Evolutionary conservation across 768 basidiomycete species (phyloP).

Genomic region (Tulasnella sp.): DNA sequence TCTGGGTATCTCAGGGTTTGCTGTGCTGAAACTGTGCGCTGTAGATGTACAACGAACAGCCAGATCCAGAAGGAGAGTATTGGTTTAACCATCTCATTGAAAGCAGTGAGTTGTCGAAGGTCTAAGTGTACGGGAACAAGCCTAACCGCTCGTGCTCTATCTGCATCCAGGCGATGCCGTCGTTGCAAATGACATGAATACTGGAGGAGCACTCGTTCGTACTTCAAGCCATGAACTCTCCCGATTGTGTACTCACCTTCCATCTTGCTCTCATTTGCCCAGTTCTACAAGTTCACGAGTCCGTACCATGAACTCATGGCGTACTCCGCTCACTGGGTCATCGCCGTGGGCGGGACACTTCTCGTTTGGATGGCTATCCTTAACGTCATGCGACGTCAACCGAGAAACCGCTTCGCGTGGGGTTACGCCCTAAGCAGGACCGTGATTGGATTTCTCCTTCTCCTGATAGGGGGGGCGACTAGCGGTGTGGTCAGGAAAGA

Average conservation of each 20-base stretch:
- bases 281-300: neutral
- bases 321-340: neutral
- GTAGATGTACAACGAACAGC: neutral
- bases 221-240: neutral
- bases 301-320: neutral
- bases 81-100: neutral
- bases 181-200: neutral
- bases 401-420: neutral
- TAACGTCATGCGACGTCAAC: neutral
- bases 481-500: neutral
- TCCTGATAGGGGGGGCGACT: neutral
- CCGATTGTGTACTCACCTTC: neutral
- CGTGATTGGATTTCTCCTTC: neutral
- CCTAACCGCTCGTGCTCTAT: neutral
- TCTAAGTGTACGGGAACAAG: neutral
- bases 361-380: conserved; percentile 1
- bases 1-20: neutral
- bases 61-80: neutral
- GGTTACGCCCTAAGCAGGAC: neutral
- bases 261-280: neutral
- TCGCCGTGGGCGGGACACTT: neutral
- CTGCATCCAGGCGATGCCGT: neutral
- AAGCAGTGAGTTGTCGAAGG: neutral
- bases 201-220: neutral
- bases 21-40: neutral